Percentiles rank a stretch among this genome's conserved stretches.
phyloP scores from a whole-genome alignment of 768 basidiomycete species.

The Leccinum fibrillosum region DNA sequence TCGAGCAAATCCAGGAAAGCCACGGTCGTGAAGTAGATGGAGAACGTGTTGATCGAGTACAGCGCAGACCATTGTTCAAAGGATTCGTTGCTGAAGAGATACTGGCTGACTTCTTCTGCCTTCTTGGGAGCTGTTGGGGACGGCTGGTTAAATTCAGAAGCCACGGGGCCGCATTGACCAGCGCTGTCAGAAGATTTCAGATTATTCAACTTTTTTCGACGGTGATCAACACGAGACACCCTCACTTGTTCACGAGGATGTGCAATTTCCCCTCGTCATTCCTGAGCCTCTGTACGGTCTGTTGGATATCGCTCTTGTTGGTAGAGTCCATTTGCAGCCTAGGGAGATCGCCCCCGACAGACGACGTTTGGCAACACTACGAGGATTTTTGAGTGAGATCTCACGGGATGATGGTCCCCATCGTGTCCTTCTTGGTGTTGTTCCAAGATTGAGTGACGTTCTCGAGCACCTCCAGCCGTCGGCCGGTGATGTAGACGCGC shows the following conservation, averaged over 20 bases:
- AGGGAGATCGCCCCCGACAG: not conserved
- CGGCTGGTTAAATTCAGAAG: conserved; percentile 54
- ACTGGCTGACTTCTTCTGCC: conserved; percentile 62
- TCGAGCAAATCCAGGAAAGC: conserved; percentile 76
- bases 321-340: conserved; percentile 74
- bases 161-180: conserved; percentile 66
- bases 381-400: conserved; percentile 15
- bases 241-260: conserved; percentile 80
- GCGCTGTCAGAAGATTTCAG: conserved; percentile 44
- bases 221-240: not conserved
- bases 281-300: conserved; percentile 40
- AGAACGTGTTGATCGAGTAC: conserved; percentile 67
- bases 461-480: conserved; percentile 63
- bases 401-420: conserved; percentile 60
- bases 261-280: conserved; percentile 63
- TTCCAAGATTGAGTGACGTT: conserved; percentile 50
- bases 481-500: conserved; percentile 76
- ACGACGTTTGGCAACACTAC: not conserved
- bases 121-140: conserved; percentile 57
- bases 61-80: conserved; percentile 61
- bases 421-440: conserved; percentile 29
- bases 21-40: conserved; percentile 73
- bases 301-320: conserved; percentile 59
- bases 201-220: not conserved
- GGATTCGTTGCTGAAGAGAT: conserved; percentile 66